phyloP scores from a whole-genome alignment of 805 yeast species.

The Myxozyma geophila region DNA sequence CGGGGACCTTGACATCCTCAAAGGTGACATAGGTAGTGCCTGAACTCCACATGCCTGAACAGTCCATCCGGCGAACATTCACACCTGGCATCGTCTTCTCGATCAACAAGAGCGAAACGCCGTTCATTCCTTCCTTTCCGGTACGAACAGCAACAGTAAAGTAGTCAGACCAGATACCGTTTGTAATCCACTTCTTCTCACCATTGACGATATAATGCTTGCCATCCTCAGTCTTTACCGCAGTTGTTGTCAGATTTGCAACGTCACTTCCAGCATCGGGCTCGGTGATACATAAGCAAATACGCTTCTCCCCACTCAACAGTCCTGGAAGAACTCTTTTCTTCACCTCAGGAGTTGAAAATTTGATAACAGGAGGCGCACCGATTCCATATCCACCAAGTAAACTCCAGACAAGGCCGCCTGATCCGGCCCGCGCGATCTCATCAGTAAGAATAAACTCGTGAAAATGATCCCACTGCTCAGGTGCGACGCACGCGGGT shows the following conservation, averaged over 20 bases:
- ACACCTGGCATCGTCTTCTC: constrained; percentile 48
- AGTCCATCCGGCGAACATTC: constrained; percentile 46
- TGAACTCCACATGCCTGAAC: constrained; percentile 51
- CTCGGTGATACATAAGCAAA: constrained; percentile 51
- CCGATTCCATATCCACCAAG: constrained; percentile 51
- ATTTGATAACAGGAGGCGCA: constrained; percentile 48
- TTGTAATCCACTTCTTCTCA: constrained; percentile 54
- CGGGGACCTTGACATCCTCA: constrained; percentile 52
- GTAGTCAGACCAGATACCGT: constrained; percentile 51
- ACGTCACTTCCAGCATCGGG: constrained; percentile 54
- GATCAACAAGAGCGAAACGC: constrained; percentile 48
- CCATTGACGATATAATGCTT: constrained; percentile 50
- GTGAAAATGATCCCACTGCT: constrained; percentile 49
- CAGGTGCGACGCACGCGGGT: constrained; percentile 47
- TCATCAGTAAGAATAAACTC: constrained; percentile 49
- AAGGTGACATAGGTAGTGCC: constrained; percentile 50
- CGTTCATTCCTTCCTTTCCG: constrained; percentile 49
- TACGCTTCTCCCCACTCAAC: constrained; percentile 47
- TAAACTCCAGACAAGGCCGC: constrained; percentile 50
- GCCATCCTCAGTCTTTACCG: constrained; percentile 48
- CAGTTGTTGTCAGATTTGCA: constrained; percentile 49
- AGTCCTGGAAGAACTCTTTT: constrained; percentile 48
- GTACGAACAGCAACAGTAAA: constrained; percentile 53
- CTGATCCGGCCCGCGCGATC: constrained; percentile 48
- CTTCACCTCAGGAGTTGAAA: constrained; percentile 43